Evolutionary conservation across 2,329 filamentous ascomycete genomes (phyloP), one percentile per base, ranked within the genome.

Genomic region (Tolypocladium paradoxum): DNA sequence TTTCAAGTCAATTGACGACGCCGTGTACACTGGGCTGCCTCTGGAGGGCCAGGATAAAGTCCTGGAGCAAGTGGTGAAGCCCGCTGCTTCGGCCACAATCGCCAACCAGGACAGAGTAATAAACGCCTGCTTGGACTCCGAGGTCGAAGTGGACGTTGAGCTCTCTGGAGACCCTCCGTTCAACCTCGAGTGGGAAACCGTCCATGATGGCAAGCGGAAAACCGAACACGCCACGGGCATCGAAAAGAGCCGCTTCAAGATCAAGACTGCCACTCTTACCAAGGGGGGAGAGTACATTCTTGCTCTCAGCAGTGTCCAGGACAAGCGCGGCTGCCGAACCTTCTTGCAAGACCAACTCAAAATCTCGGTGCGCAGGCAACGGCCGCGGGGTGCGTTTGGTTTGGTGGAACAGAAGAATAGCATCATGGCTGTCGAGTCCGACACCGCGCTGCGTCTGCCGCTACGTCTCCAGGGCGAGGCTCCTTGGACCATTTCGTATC

Each of bases 251-350:
- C 70, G 75, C 24, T 84, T 85, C 65, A 85, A 77, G 37, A 90
- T 99, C 64, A 81, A 81, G 58, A 96, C 92, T 0, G 80, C 85
- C 2, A 76, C 79, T 20, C 74, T 99, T 43, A 76, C 76, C 7
- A 85, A 87, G 64, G 93, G 93, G 55, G 93, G 93, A 52, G 90
- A 96, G 63, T 96, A 97, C 67, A 88, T 87, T 12, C 73, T 99
- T 55, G 85, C 90, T 48, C 75, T 99, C 55, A 90, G 86, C 51
- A 92, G 86, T 61, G 82, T 99, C 53, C 88, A 90, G 59, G 93
- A 99, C 65, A 85, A 81, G 64, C 86, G 88, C 53, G 87, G 85
- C 43, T 99, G 93, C 71, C 90, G 90, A 62, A 89, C 88, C 51
- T 86, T 87, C 64, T 71, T 97, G 53, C 87, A 93, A 62, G 87